Evolutionary conservation across 139 green algal species (phyloP).

Genomic region (Tetraselmis striata): DNA sequence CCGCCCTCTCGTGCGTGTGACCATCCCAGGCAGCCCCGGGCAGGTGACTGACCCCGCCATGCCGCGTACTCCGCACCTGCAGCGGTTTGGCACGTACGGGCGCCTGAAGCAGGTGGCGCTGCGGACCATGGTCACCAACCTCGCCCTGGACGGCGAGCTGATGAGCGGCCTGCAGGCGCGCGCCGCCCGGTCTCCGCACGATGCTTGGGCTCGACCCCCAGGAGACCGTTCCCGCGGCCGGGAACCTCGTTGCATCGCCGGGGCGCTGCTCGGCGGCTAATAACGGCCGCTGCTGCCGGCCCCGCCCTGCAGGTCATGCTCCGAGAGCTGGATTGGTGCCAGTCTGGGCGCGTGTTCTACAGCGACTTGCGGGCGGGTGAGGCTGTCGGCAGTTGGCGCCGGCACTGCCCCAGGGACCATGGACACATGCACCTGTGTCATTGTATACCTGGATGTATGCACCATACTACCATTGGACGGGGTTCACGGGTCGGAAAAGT

Average conservation of each 20-base stretch:
- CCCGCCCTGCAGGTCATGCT: background rate
- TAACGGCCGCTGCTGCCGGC: background rate
- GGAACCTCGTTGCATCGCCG: background rate
- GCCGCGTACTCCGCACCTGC: too few relatives aligned
- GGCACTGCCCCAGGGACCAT: too few relatives aligned
- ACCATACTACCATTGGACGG: too few relatives aligned
- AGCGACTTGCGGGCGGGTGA: background rate
- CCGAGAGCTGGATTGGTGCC: background rate
- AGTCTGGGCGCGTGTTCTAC: background rate
- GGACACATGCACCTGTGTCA: too few relatives aligned
- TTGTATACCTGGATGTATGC: too few relatives aligned
- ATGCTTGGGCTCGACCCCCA: too few relatives aligned
- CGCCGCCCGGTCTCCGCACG: too few relatives aligned
- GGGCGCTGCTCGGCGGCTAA: background rate
- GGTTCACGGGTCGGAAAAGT: too few relatives aligned
- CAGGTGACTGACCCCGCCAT: too few relatives aligned
- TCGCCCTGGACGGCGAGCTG: background rate
- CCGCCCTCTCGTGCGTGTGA: too few relatives aligned
- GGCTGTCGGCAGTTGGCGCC: background rate
- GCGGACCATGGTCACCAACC: background rate
- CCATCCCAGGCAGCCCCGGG: too few relatives aligned
- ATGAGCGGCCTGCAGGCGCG: background rate
- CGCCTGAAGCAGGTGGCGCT: conserved; percentile 51
- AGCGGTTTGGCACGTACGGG: conserved; percentile 67
- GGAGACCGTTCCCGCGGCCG: too few relatives aligned